A percentile compares a stretch with the other conserved stretches of the same genome.
These are phyloP conservation scores for Lomentospora prolificans DNA, from an alignment of 2,329 filamentous ascomycete genomes.

Conservation along the genomic window DNA sequence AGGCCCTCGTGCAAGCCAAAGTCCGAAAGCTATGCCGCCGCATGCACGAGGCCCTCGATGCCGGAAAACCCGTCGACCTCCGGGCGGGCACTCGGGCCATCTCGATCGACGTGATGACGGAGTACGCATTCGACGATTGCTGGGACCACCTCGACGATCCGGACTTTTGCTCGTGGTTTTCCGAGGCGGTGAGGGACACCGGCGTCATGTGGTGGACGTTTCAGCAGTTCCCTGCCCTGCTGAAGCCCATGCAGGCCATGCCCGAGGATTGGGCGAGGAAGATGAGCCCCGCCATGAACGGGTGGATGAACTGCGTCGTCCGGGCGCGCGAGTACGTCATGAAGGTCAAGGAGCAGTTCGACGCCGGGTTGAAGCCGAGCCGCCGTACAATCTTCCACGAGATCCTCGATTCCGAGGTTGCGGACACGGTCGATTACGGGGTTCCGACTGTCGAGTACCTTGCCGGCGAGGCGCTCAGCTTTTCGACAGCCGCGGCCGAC, in stretches of 20 bases:
- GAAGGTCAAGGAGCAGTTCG: not conserved
- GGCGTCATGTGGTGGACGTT: not conserved
- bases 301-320: not conserved
- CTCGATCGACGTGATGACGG: constrained; percentile 12
- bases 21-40: constrained; percentile 18
- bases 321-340: not conserved
- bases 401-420: constrained; percentile 20
- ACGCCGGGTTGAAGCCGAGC: constrained; percentile 8
- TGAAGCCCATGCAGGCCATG: not conserved
- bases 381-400: constrained; percentile 22
- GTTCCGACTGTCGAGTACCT: constrained; percentile 18
- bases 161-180: constrained; percentile 12
- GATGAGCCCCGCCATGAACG: not conserved
- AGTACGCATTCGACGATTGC: constrained; percentile 14
- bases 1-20: constrained; percentile 24
- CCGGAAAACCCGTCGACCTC: not conserved
- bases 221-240: not conserved
- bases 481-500: constrained; percentile 26
- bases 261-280: not conserved
- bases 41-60: not conserved
- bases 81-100: constrained; percentile 12
- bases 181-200: constrained; percentile 1
- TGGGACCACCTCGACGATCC: constrained; percentile 12
- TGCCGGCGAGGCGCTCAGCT: constrained; percentile 20
- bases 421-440: constrained; percentile 19